Percentiles rank a stretch among this genome's conserved stretches.
These are phyloP conservation scores for Xylariales sp. DNA, from an alignment of 2,329 filamentous ascomycete genomes.

Conservation along the genomic window DNA sequence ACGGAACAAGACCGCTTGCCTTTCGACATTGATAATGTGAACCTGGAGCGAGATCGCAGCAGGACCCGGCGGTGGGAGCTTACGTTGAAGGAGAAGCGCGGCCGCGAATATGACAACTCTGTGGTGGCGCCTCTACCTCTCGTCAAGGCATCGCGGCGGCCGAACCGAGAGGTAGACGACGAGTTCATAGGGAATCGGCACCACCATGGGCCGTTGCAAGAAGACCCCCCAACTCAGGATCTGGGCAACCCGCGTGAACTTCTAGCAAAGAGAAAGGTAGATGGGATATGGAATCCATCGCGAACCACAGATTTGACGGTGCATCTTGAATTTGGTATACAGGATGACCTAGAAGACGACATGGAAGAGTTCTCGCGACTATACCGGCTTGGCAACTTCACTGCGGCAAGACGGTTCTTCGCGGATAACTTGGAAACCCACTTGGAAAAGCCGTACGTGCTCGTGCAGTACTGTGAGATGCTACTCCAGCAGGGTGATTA, in stretches of 20 bases:
- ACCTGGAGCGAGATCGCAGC: no score
- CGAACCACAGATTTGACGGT: slow-evolving; percentile 16
- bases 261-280: neutral
- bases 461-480: slow-evolving; percentile 23
- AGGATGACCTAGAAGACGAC: slow-evolving; percentile 19
- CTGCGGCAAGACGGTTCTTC: slow-evolving; percentile 16
- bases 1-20: no score
- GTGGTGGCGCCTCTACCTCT: no score
- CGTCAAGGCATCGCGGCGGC: no score
- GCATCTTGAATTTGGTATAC: slow-evolving; percentile 17
- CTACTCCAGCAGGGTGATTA: slow-evolving; percentile 24
- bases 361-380: slow-evolving; percentile 23
- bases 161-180: no score
- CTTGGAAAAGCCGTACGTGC: slow-evolving; percentile 19
- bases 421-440: slow-evolving; percentile 17
- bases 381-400: slow-evolving; percentile 21
- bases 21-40: no score
- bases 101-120: no score
- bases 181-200: no score
- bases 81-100: no score
- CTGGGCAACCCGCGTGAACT: neutral
- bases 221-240: no score
- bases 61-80: no score
- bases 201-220: no score
- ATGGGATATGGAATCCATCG: slow-evolving; percentile 11